Base-by-base conservation (phyloP, 306 rosid species). In the Vigna reflexopilosa region DNA sequence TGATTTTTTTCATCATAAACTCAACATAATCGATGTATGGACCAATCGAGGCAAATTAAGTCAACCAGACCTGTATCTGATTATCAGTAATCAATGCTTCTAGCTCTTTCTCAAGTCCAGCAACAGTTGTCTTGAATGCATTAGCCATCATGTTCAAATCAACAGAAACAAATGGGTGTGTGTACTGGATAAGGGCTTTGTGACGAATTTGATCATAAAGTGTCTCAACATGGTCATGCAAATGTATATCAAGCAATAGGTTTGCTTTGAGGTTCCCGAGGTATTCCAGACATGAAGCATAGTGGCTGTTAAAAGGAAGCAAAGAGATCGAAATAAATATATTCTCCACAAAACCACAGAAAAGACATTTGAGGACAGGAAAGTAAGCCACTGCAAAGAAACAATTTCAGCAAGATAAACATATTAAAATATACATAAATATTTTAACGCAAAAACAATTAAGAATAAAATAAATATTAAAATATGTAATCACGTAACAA, bases 201-300 rank as follows among this genome's bases (percentile, higher is more conserved):
- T 90, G 93, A 44, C 99, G 98, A 86, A 96, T 96, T 84, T 91
- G 94, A 78, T 91, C 97, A 76, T 96, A 96, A 12, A 96, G 91
- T 12, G 97, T 89, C 83, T 90, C 98, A 20, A 96, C 91, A 85
- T 96, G 99, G 81, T 96, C 99, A 62, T 93, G 90, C 87, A 96
- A 85, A 90, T 96, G 99, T 76, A 93, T 78, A 86, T 96, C 98
- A 48, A 96, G 96, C 49, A 85, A 72, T 78, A 96, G 72, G 75
- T 87, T 93, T 45, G 98, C 90, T 85, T 91, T 96, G 77, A 96
- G 98, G 87, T 90, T 96, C 81, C 91, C 97, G 7, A 96, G 98
- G 87, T 96, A 96, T 58, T 91, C 97, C 87, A 96, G 83, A 82
- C 99, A 96, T 22, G 99, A 93, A 10, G 99, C 99, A 84, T 96